Base-by-base conservation (phyloP, 208 protist species). In the Acanthamoeba royreba region DNA sequence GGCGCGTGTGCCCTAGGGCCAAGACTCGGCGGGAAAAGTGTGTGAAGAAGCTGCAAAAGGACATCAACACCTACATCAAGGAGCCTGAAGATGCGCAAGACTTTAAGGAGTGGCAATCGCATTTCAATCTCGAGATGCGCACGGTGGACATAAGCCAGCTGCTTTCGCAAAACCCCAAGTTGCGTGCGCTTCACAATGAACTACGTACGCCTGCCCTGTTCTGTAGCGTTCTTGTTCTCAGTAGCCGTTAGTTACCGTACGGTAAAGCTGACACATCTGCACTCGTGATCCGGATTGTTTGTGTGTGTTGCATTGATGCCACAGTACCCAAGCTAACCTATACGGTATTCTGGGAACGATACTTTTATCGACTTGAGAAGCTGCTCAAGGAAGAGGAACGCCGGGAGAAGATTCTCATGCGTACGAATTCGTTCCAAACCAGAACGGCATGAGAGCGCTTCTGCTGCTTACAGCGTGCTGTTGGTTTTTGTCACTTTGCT, bases 291-390 rank as follows among this genome's bases (percentile, higher is more conserved):
- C n/a, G n/a, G n/a, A 15, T 77, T 15, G 17, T 11, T 77, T 8
- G 40, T 85, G 40, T 19, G 11, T 46, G 74, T n/a, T n/a, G n/a
- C n/a, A n/a, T n/a, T n/a, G n/a, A n/a, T n/a, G n/a, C 2, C n/a
- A n/a, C 90, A 81, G 74, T 81, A 33, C 49, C 46, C 43, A 45
- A 45, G 28, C 46, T 83, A 11, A 83, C 66, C 33, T 92, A 92
- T 33, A 42, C 11, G 31, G 49, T 61, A 43, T 92, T 92, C 28
- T 92, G 87, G 87, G 87, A 92, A 53, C 33, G 87, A 22, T 92
- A 92, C 87, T 92, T 61, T 53, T 92, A 93, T 46, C 72, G 45
- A 25, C 43, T 81, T 31, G 74, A 93, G 28, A 93, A 93, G 90
- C 38, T 93, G 4, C 35, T 88, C 15, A 86, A 93, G 45, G 90